A percentile compares a stretch with the other conserved stretches of the same genome.
Conservation (phyloP, 2,329 filamentous ascomycete genomes). For the Thielaviopsis musarum region DNA sequence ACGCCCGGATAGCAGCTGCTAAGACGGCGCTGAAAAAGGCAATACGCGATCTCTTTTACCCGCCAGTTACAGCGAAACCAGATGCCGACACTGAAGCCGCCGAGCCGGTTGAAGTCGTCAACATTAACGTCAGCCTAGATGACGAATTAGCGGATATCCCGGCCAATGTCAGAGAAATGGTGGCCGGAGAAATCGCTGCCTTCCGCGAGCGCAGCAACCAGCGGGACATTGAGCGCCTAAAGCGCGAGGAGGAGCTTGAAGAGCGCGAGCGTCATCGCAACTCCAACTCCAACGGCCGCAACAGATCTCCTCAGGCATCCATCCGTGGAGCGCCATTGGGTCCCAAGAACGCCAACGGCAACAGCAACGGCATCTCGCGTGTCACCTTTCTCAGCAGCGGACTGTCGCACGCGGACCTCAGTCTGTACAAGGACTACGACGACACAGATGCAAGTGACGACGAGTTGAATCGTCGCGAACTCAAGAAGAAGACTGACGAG, state of each 20-base stretch:
- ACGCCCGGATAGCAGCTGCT: constrained; percentile 54
- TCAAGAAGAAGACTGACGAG: constrained; percentile 56
- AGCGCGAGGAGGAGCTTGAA: constrained; percentile 83
- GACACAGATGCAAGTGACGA: constrained; percentile 77
- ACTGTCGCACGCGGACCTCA: constrained; percentile 28
- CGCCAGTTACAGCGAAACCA: constrained; percentile 27
- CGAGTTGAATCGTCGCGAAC: constrained; percentile 59
- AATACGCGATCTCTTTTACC: constrained; percentile 57
- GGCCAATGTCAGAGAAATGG: constrained; percentile 86
- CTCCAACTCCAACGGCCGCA: constrained; percentile 23
- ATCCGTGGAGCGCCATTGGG: constrained; percentile 63
- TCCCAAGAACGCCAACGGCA: constrained; percentile 51
- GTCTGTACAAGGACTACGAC: constrained; percentile 47
- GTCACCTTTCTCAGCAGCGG: constrained; percentile 59
- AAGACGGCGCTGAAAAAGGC: constrained; percentile 50
- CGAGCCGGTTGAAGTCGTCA: constrained; percentile 67
- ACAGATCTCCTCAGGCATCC: constrained; percentile 4
- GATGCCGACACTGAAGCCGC: constrained; percentile 50
- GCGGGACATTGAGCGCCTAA: constrained; percentile 73
- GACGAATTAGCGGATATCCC: constrained; percentile 94
- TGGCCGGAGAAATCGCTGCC: constrained; percentile 82
- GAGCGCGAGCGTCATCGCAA: constrained; percentile 65
- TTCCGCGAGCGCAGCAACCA: constrained; percentile 85
- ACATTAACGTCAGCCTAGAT: constrained; percentile 71
- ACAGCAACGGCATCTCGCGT: constrained; percentile 16